Base-by-base conservation (phyloP, 1,284 basidiomycete genomes). In the Earliella scabrosa region DNA sequence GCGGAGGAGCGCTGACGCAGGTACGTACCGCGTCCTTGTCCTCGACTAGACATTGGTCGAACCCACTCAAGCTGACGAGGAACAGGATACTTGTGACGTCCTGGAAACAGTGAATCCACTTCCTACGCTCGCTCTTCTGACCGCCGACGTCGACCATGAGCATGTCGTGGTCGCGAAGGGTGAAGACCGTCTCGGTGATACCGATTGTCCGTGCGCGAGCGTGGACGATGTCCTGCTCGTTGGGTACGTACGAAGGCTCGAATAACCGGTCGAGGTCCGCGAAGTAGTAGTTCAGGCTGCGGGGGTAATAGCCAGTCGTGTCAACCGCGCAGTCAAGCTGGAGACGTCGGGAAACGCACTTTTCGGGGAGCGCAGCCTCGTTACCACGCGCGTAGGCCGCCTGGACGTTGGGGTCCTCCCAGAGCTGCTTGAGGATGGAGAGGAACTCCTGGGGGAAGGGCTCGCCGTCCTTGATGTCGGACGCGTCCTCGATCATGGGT, bases 31-130 rank as follows among this genome's bases (percentile, higher is more conserved):
- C 92, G 69, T 94, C 90, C 73, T 86, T 88, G 72, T 98, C 96
- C 73, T 98, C 96, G 50, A 97, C 88, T 44, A 98, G 76, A 73
- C 93, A 95, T 67, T 95, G 91, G 70, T 98, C 95, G 70, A 93
- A 96, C 49, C 93, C 93, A 65, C 88, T 93, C 60, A 95, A 74
- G 60, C 89, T 92, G 63, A 93, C 93, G 64, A 94, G 73, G 75
- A 95, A 95, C 49, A 95, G 76, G 54, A 95, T 95, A 60, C 89
- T 91, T 4, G 93, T 95, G 51, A 92, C 90, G 64, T 92, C 90
- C 71, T 91, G 87, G 77, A 92, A 93, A 69, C 88, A 90, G 64
- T 92, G 89, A 62, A 93, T 91, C 91, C 92, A 93, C 72, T 95
- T 95, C 70, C 93, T 83, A 54, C 93, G 80, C 69, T 95, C 93